Base-by-base conservation (phyloP, 192 early-diverging fungal species). In the Rhizophagus clarus region DNA sequence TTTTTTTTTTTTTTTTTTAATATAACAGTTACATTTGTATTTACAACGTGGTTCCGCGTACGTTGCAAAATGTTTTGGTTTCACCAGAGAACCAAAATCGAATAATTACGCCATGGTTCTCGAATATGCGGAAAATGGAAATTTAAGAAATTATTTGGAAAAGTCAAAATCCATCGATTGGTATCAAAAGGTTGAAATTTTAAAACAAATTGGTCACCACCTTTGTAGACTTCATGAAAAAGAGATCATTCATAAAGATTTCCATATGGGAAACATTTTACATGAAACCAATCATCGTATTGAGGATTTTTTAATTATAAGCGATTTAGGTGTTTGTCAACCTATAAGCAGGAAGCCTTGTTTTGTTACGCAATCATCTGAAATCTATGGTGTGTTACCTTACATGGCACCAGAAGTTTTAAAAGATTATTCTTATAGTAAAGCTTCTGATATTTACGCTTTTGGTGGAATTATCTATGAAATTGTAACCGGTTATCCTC, bases 391-490 rank as follows among this genome's bases (percentile, higher is more conserved):
- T 0, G 51, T 56, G 15, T 56, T 56, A 20, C 51, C 51, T 56
- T 56, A 56, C 7, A 22, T 56, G 5, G 51, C 51, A 20, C 51
- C 51, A 22, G 51, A 56, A 56, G 51, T 56, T 56, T 6, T 56
- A 22, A 28, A 24, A 14, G 32, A 34, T 0, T 4, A 68, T 22
- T 34, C 26, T 29, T 68, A 68, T 34, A 28, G 14, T 14, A 28
- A 28, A 37, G 34, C 28, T 17, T 68, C 66, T 17, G 10, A 68
- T 20, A 68, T 68, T 34, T 68, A 68, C 31, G 28, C 66, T 28
- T 68, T 68, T 28, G 66, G 66, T 31, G 34, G 28, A 32, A 29
- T 68, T 7, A 68, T 68, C 12, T 68, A 68, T 68, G 29, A 68
- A 26, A 68, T 68, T 68, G 28, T 34, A 32, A 68, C 29, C 12